These are phyloP conservation scores for Pelargonium citronellum DNA, from an alignment of 441 rosid genomes.

Conservation along the genomic window DNA sequence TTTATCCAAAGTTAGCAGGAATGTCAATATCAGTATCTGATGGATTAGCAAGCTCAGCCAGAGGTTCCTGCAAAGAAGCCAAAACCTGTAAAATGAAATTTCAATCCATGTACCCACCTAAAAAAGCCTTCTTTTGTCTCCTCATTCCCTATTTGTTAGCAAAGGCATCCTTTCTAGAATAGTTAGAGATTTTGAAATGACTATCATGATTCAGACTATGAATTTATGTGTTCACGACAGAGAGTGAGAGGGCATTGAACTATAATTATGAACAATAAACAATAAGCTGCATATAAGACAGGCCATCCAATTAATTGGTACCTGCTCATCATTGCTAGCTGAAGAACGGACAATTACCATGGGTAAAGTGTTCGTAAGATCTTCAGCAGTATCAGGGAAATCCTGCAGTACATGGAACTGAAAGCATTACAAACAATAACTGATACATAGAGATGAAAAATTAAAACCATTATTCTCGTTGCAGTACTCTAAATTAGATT, in stretches of 20 bases:
- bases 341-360: slow-evolving; percentile 43
- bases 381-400: slow-evolving; percentile 40
- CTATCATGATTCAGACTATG: not conserved
- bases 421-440: slow-evolving; percentile 4
- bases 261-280: not conserved
- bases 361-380: slow-evolving; percentile 38
- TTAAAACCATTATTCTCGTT: not conserved
- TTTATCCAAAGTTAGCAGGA: slow-evolving; percentile 50
- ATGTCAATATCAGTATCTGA: slow-evolving; percentile 61
- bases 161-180: no score
- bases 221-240: not conserved
- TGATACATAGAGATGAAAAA: not conserved
- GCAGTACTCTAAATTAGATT: not conserved
- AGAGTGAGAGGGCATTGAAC: not conserved
- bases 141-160: no score
- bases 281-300: slow-evolving; percentile 16
- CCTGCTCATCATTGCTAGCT: slow-evolving; percentile 67
- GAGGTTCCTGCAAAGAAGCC: slow-evolving; percentile 45
- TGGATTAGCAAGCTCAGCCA: slow-evolving; percentile 56
- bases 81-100: slow-evolving; percentile 17
- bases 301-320: slow-evolving; percentile 15
- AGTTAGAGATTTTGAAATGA: not conserved
- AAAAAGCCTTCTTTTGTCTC: not conserved
- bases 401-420: slow-evolving; percentile 31
- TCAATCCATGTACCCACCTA: not conserved